Evolutionary conservation across 2,329 filamentous ascomycete species (phyloP).

Genomic region (Triangularia setosa): DNA sequence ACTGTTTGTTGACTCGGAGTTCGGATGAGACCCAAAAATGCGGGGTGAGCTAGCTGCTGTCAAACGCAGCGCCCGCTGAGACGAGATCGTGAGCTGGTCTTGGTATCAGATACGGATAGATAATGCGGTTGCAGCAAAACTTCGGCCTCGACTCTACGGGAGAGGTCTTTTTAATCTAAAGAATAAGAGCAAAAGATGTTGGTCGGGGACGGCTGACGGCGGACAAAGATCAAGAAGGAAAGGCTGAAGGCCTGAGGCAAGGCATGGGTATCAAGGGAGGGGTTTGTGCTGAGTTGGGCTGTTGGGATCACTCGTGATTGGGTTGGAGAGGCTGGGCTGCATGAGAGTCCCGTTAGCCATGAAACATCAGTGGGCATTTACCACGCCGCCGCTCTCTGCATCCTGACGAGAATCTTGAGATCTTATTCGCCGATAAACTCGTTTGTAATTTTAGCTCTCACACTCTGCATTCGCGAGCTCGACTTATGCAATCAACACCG

Average conservation of each 20-base stretch:
- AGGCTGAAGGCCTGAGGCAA: neutral
- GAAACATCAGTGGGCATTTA: slow-evolving; percentile 2
- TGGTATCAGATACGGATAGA: neutral
- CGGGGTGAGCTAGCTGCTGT: neutral
- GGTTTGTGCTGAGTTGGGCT: neutral
- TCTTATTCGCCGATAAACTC: neutral
- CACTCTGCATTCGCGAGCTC: neutral
- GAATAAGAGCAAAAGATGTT: neutral
- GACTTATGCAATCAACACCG: neutral
- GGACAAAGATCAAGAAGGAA: slow-evolving; percentile 1
- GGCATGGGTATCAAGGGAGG: neutral
- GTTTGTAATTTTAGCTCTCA: neutral
- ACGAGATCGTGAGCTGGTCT: neutral
- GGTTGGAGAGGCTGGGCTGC: slow-evolving; percentile 1
- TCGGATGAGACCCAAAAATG: neutral
- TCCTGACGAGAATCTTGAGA: neutral
- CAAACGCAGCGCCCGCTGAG: neutral
- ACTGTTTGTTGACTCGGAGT: neutral
- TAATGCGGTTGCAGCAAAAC: neutral
- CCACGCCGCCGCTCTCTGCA: neutral
- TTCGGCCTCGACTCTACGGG: neutral
- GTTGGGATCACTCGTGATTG: slow-evolving; percentile 1
- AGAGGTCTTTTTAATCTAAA: neutral
- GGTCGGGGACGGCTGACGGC: neutral
- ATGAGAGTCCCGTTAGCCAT: slow-evolving; percentile 6